Evolutionary conservation across 2,329 filamentous ascomycete genomes (phyloP).

Genomic region (Biscogniauxia sp.): DNA sequence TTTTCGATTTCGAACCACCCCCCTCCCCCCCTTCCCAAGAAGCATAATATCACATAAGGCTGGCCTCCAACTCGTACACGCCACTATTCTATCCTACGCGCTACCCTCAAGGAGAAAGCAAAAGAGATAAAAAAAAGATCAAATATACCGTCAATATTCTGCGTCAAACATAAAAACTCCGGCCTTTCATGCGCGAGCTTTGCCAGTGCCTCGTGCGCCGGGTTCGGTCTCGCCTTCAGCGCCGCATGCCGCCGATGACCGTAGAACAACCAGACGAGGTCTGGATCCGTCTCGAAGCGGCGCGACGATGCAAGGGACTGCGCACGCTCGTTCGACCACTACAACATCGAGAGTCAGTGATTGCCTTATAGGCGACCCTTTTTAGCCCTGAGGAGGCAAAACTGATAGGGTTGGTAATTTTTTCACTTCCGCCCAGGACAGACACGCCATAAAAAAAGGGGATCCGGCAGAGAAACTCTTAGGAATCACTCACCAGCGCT

Average conservation of each 20-base stretch:
- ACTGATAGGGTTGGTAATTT: too few species aligned
- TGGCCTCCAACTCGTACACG: too few species aligned
- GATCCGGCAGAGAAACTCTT: too few species aligned
- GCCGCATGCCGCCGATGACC: conserved; percentile 76
- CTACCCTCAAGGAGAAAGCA: background rate
- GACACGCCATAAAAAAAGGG: too few species aligned
- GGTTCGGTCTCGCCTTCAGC: conserved; percentile 69
- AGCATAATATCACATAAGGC: too few species aligned
- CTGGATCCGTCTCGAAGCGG: conserved; percentile 70
- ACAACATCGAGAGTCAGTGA: conserved; percentile 12
- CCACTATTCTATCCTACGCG: too few species aligned
- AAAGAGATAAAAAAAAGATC: background rate
- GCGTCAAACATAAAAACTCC: conserved; percentile 72
- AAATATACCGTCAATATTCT: conserved; percentile 75
- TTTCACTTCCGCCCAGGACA: too few species aligned
- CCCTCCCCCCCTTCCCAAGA: too few species aligned
- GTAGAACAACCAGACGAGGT: conserved; percentile 87
- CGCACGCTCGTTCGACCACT: conserved; percentile 77
- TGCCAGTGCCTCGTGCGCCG: conserved; percentile 73
- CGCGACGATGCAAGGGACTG: conserved; percentile 68
- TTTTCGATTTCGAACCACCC: background rate
- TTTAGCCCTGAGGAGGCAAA: too few species aligned
- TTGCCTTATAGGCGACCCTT: too few species aligned
- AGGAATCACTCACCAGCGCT: conserved; percentile 48
- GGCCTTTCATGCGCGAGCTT: conserved; percentile 62